These are phyloP conservation scores for Solanum corneliomulleri DNA, from an alignment of 257 asterid species.

Conservation along the genomic window DNA sequence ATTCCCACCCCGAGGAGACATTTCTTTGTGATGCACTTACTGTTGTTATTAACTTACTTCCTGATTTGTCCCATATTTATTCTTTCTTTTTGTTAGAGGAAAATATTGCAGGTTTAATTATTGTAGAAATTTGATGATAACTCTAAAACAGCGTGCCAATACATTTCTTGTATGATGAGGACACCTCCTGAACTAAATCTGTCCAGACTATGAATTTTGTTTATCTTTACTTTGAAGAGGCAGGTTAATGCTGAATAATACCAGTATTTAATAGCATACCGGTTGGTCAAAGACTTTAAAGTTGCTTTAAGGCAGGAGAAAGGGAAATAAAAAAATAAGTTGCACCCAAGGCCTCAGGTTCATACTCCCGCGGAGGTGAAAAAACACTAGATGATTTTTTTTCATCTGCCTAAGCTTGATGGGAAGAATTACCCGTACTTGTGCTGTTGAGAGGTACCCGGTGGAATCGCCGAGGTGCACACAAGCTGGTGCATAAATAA, in stretches of 20 bases:
- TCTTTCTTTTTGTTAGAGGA: not conserved
- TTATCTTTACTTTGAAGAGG: not conserved
- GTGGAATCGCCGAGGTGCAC: not conserved
- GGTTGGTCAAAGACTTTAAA: not conserved
- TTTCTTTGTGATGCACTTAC: not conserved
- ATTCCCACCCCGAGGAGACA: not conserved
- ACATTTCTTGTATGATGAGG: not conserved
- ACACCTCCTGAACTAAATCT: not conserved
- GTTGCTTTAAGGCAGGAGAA: not conserved
- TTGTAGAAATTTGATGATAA: not conserved
- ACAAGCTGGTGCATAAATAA: not conserved
- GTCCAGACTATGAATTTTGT: not conserved
- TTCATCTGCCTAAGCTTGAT: not conserved
- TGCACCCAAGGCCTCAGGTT: not conserved
- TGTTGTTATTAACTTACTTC: not conserved
- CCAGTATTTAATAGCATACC: not conserved
- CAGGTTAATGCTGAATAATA: not conserved
- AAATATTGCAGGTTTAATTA: not conserved
- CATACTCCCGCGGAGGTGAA: not conserved
- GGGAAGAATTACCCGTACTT: not conserved
- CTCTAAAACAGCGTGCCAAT: not conserved
- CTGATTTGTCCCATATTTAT: not conserved
- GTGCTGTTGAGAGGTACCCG: not conserved
- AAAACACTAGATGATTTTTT: not conserved
- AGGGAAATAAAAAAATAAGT: not conserved